Evolutionary conservation across 805 yeast species (phyloP), one percentile per base, ranked within the genome.

Genomic region (Candida boidinii): DNA sequence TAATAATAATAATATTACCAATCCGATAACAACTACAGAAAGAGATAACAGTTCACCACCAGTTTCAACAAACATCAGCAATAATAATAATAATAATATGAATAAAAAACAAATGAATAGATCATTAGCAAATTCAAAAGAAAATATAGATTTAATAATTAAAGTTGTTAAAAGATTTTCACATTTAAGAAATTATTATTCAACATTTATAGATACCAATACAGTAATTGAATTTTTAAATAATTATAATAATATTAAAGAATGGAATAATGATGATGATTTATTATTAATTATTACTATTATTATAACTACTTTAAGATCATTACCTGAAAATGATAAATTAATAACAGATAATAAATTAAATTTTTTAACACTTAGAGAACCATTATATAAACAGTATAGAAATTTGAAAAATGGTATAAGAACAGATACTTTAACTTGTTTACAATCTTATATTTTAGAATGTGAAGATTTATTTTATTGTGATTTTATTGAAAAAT

Each of bases 221-320:
- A 49, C 52, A 7, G 45, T 67, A 2, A 33, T 64, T 5, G 49
- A 51, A 2, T 68, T 68, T 31, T 44, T 71, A 17, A 49, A 56
- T 13, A 51, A 54, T 15, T 62, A 65, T 44, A 53, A 40, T 15
- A 41, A 39, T 5, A 43, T 52, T 28, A 49, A 51, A 23, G 57
- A 54, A 14, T 68, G 75, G 74, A 68, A 62, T 31, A 53, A 63
- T 37, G 71, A 66, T 36, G 73, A 69, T 42, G 75, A 70, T 39
- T 45, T 70, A 42, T 53, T 70, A 18, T 48, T 68, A 21, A 48
- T 69, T 17, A 54, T 64, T 26, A 64, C 68, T 66, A 55, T 70
- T 16, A 45, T 71, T 20, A 51, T 67, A 9, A 48, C 67, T 4
- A 46, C 65, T n/a, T 38, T 67, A 20, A 52, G 63, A 31, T 57